A percentile compares a stretch with the other conserved stretches of the same genome.
These are phyloP conservation scores for Phytophthora lateralis DNA, from an alignment of 352 stramenopile species.

Conservation along the genomic window DNA sequence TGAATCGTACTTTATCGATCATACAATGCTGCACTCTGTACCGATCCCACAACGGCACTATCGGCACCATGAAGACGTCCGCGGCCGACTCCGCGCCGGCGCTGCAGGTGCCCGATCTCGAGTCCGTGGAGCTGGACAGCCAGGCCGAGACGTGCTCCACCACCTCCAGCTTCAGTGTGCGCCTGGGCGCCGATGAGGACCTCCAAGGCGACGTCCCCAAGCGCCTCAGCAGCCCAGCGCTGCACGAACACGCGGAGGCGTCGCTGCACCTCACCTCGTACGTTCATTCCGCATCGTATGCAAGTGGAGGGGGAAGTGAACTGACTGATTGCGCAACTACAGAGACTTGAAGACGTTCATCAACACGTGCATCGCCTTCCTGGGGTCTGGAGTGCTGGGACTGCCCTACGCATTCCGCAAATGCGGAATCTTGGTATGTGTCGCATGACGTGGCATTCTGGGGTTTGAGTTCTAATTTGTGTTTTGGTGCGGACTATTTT, in stretches of 20 bases:
- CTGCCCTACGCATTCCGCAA: slow-evolving; percentile 91
- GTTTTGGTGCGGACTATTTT: background rate
- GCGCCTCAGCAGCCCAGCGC: slow-evolving; percentile 21
- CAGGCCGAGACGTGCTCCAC: slow-evolving; percentile 33
- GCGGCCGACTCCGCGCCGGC: slow-evolving; percentile 2
- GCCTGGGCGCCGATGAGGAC: slow-evolving; percentile 1
- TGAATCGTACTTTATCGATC: background rate
- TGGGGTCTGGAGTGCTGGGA: slow-evolving; percentile 91
- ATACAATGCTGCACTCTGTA: background rate
- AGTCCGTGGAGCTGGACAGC: slow-evolving; percentile 36
- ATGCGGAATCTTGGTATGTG: slow-evolving; percentile 75
- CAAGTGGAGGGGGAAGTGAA: background rate
- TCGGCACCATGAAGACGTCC: slow-evolving; percentile 12
- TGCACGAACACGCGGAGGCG: slow-evolving; percentile 30
- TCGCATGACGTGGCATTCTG: background rate
- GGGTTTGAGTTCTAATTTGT: background rate
- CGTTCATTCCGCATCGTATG: slow-evolving; percentile 4
- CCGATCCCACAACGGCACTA: slow-evolving; percentile 28
- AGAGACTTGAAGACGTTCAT: slow-evolving; percentile 69
- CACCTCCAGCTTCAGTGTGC: slow-evolving; percentile 35
- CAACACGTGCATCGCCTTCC: slow-evolving; percentile 92
- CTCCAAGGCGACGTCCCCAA: slow-evolving; percentile 9
- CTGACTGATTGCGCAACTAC: slow-evolving; percentile 12
- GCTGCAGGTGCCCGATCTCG: slow-evolving; percentile 37
- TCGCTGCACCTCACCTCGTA: slow-evolving; percentile 54